Evolutionary conservation across 495 filamentous ascomycete species (phyloP).

Genomic region (Amphirosellinia nigrospora): DNA sequence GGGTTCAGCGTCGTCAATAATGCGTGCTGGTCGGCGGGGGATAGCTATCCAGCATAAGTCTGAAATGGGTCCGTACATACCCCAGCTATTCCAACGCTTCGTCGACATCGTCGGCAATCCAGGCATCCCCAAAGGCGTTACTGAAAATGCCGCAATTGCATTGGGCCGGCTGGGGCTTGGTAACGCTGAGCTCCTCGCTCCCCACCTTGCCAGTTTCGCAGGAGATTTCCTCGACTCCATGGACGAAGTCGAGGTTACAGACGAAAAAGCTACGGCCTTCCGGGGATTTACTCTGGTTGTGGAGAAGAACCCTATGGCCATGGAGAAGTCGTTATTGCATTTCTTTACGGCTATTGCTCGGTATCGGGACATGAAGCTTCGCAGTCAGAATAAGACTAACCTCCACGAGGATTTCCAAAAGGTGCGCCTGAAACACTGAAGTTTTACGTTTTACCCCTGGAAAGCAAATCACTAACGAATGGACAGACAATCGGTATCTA

Average conservation of each 20-base stretch:
- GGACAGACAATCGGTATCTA: constrained; percentile 81
- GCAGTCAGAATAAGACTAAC: constrained; percentile 51
- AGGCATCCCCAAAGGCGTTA: constrained; percentile 86
- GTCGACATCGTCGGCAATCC: constrained; percentile 79
- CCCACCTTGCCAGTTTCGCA: constrained; percentile 81
- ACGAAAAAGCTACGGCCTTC: constrained; percentile 94
- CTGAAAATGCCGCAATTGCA: constrained; percentile 94
- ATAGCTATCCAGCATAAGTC: constrained; percentile 81
- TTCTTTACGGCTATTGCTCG: constrained; percentile 87
- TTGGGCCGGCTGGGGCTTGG: constrained; percentile 88
- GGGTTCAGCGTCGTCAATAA: constrained; percentile 96
- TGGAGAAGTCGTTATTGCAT: constrained; percentile 81
- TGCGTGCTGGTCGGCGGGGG: constrained; percentile 95
- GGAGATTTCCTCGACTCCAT: constrained; percentile 81
- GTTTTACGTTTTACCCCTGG: background rate
- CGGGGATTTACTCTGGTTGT: constrained; percentile 87
- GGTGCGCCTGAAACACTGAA: constrained; percentile 34
- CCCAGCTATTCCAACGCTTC: constrained; percentile 75
- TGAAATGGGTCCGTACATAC: constrained; percentile 76
- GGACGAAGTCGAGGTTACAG: constrained; percentile 82
- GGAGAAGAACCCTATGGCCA: constrained; percentile 84
- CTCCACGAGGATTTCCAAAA: constrained; percentile 56
- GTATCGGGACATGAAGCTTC: constrained; percentile 64
- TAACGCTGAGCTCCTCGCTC: constrained; percentile 75
- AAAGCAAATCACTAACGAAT: constrained; percentile 26